phyloP scores from a whole-genome alignment of 495 filamentous ascomycete species.

The Penicillium desertorum region DNA sequence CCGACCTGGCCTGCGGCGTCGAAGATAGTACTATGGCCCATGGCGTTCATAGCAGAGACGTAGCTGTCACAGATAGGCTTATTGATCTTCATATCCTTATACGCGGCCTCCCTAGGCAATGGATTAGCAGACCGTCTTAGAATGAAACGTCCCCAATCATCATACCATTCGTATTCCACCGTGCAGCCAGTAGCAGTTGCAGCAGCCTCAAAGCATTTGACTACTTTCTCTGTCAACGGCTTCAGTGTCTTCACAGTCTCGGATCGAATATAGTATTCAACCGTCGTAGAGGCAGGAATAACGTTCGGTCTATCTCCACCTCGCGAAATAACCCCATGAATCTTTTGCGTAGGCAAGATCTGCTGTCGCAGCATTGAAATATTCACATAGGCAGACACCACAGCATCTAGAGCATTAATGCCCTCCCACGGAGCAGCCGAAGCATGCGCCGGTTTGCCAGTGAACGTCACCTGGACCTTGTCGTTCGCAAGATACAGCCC shows the following conservation, averaged over 20 bases:
- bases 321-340: conserved; percentile 45
- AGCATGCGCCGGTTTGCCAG: conserved; percentile 53
- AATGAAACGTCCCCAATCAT: background rate
- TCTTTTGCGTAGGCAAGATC: conserved; percentile 44
- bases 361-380: conserved; percentile 62
- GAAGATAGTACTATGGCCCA: conserved; percentile 44
- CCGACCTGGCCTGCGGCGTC: conserved; percentile 38
- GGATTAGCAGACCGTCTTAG: background rate
- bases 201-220: conserved; percentile 57
- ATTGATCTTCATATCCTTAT: conserved; percentile 54
- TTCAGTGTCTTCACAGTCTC: conserved; percentile 43
- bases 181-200: conserved; percentile 56
- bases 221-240: conserved; percentile 48
- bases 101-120: conserved; percentile 41
- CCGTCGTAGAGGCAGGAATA: conserved; percentile 51
- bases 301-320: conserved; percentile 52
- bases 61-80: conserved; percentile 51
- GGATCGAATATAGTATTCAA: conserved; percentile 58
- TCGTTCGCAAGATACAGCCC: conserved; percentile 53
- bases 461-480: conserved; percentile 46
- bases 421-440: conserved; percentile 62
- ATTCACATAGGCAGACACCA: conserved; percentile 60
- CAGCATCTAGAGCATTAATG: conserved; percentile 64
- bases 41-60: conserved; percentile 47
- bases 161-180: conserved; percentile 44